Conservation (phyloP, 2,329 filamentous ascomycete species). For the Verruconis gallopava region DNA sequence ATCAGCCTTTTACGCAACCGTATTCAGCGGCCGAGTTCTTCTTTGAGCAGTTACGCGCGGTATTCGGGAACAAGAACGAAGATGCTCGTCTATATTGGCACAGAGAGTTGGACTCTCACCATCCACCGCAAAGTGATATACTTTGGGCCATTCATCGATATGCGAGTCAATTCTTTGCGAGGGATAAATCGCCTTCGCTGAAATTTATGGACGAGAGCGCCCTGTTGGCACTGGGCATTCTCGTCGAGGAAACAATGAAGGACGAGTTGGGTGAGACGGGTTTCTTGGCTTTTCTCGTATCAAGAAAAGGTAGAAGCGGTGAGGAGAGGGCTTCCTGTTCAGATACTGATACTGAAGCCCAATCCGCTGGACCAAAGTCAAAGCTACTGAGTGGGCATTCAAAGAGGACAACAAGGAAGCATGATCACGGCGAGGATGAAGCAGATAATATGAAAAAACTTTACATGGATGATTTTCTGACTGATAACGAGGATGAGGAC, state of each 20-base stretch:
- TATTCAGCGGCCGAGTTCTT: not conserved
- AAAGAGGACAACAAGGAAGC: too few species aligned
- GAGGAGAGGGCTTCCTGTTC: constrained; percentile 16
- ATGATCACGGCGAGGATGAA: too few species aligned
- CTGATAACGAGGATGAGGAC: too few species aligned
- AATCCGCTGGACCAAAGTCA: constrained; percentile 20
- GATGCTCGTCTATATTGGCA: not conserved
- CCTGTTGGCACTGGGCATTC: constrained; percentile 58
- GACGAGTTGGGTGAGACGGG: constrained; percentile 51
- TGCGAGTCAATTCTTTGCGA: not conserved
- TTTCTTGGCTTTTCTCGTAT: constrained; percentile 60
- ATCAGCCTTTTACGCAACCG: too few species aligned
- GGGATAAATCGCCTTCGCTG: not conserved
- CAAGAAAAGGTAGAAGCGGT: too few species aligned
- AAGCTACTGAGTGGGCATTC: too few species aligned
- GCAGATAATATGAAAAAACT: too few species aligned
- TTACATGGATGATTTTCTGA: too few species aligned
- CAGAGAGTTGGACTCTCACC: not conserved
- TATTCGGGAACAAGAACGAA: not conserved
- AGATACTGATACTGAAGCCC: constrained; percentile 21
- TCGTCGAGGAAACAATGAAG: constrained; percentile 57
- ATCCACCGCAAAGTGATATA: not conserved
- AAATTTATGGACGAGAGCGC: constrained; percentile 67
- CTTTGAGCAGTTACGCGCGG: not conserved
- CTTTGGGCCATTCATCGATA: constrained; percentile 1